A percentile compares a stretch with the other conserved stretches of the same genome.
These are phyloP conservation scores for Parachaetomium inaequale DNA, from an alignment of 495 filamentous ascomycete species.

Conservation along the genomic window DNA sequence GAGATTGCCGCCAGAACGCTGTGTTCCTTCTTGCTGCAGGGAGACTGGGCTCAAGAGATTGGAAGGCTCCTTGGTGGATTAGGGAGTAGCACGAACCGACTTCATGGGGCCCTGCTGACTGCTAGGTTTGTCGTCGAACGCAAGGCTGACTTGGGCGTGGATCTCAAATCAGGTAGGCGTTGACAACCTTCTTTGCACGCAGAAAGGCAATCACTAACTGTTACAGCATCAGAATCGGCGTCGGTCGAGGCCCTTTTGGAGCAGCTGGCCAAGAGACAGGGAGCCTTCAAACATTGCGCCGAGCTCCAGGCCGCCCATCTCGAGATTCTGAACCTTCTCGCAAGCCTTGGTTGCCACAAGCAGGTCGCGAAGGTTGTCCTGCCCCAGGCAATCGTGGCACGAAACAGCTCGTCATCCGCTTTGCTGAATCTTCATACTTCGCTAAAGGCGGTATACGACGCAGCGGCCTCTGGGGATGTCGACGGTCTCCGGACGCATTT, in stretches of 20 bases:
- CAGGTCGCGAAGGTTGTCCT: background rate
- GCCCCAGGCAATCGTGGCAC: background rate
- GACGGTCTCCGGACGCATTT: slow-evolving; percentile 21
- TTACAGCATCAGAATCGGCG: background rate
- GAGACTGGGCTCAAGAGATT: slow-evolving; percentile 51
- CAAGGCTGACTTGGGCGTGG: slow-evolving; percentile 37
- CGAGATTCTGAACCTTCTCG: slow-evolving; percentile 39
- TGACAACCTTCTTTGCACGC: background rate
- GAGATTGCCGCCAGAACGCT: slow-evolving; percentile 85
- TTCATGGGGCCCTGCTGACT: slow-evolving; percentile 67
- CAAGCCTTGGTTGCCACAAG: slow-evolving; percentile 11
- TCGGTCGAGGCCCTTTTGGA: slow-evolving; percentile 15
- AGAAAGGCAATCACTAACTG: background rate
- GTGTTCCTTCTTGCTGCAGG: slow-evolving; percentile 56
- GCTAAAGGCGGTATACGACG: slow-evolving; percentile 22
- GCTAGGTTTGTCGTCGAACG: slow-evolving; percentile 52
- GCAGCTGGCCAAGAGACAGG: slow-evolving; percentile 17
- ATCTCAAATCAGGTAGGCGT: slow-evolving; percentile 33
- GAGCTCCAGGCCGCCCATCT: slow-evolving; percentile 41
- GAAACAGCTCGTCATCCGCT: slow-evolving; percentile 16
- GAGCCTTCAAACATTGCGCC: slow-evolving; percentile 27
- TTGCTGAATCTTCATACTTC: slow-evolving; percentile 25
- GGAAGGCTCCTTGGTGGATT: slow-evolving; percentile 41
- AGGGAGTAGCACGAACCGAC: slow-evolving; percentile 24
- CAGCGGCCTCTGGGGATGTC: slow-evolving; percentile 16